These are phyloP conservation scores for Phytopythium boreale DNA, from an alignment of 352 stramenopile genomes.

Conservation along the genomic window DNA sequence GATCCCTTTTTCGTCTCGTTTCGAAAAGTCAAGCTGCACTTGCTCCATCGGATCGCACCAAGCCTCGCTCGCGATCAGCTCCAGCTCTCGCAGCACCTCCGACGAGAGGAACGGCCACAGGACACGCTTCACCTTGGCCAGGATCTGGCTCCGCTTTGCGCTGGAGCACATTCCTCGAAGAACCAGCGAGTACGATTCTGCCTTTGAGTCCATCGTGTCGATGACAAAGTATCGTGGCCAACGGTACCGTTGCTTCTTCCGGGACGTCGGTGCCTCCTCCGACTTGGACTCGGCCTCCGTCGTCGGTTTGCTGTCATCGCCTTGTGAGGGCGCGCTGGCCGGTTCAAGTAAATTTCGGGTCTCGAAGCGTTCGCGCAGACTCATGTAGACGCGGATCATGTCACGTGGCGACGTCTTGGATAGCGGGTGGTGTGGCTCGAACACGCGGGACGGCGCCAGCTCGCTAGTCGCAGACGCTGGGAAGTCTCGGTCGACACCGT, in stretches of 20 bases:
- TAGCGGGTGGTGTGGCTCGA: background rate
- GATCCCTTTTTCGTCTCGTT: background rate
- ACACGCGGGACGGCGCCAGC: background rate
- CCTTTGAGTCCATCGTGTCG: background rate
- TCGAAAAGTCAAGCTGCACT: background rate
- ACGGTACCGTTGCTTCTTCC: background rate
- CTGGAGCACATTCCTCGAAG: background rate
- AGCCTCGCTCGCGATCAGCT: background rate
- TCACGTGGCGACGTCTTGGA: background rate
- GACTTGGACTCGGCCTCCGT: background rate
- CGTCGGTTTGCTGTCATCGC: background rate
- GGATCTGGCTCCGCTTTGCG: no score
- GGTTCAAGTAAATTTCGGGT: no score
- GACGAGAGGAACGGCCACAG: background rate
- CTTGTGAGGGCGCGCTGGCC: background rate
- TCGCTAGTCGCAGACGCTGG: no score
- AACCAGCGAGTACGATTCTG: background rate
- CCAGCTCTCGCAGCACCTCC: background rate
- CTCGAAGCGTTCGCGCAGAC: background rate
- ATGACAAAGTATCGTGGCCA: background rate
- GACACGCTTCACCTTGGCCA: background rate
- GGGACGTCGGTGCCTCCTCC: background rate
- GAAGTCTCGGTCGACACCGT: background rate
- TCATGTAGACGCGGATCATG: background rate
- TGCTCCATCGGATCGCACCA: background rate